Percentiles rank a stretch among this genome's conserved stretches.
Evolutionary conservation across 768 basidiomycete species (phyloP).

Genomic region (Pleurotus cornucopiae): DNA sequence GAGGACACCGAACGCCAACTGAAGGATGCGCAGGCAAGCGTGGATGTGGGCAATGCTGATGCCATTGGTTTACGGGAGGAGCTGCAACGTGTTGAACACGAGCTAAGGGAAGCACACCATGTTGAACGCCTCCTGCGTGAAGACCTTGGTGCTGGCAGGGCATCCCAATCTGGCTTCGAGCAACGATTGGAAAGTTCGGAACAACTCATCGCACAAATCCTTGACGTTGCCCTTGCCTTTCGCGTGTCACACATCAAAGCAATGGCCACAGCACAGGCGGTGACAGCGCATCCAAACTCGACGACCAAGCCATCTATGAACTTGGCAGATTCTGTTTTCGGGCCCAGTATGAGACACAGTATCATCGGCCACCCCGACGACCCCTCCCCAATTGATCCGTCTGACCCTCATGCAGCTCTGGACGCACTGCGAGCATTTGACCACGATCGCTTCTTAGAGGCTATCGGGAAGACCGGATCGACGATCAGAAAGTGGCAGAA

Average conservation of each 20-base stretch:
- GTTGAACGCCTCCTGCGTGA: constrained; percentile 69
- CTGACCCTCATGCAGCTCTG: constrained; percentile 66
- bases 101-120: constrained; percentile 62
- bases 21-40: constrained; percentile 55
- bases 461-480: constrained; percentile 74
- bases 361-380: constrained; percentile 52
- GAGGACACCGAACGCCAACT: constrained; percentile 60
- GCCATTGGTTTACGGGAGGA: constrained; percentile 69
- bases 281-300: constrained; percentile 45
- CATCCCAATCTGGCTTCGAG: constrained; percentile 66
- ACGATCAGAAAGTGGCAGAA: constrained; percentile 96
- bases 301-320: constrained; percentile 34
- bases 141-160: constrained; percentile 65
- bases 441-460: constrained; percentile 82
- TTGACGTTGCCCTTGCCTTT: constrained; percentile 77
- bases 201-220: constrained; percentile 74
- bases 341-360: constrained; percentile 49
- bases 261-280: constrained; percentile 53
- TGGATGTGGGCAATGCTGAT: constrained; percentile 65
- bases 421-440: constrained; percentile 73
- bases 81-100: constrained; percentile 64
- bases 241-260: constrained; percentile 75
- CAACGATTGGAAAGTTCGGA: constrained; percentile 60
- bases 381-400: constrained; percentile 73
- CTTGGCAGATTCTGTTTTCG: constrained; percentile 47